Evolutionary conservation across 306 rosid genomes (phyloP).

Genomic region (Styphnolobium japonicum): DNA sequence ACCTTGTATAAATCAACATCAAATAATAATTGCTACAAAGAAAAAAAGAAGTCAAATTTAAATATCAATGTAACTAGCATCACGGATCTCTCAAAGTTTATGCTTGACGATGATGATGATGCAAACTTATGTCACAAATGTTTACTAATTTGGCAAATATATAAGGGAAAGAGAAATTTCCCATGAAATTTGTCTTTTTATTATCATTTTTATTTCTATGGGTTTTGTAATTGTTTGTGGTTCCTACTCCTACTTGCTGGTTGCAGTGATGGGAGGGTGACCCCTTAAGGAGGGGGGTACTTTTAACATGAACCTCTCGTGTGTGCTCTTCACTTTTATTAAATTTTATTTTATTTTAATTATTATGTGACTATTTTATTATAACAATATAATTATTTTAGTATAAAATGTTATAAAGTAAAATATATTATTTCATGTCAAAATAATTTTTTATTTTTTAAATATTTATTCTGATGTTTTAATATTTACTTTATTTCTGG

Average conservation of each 20-base stretch:
- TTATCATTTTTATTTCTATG: background rate
- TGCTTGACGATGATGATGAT: slow-evolving; percentile 23
- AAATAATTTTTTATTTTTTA: too few species aligned
- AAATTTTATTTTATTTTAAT: too few species aligned
- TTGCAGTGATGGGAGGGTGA: slow-evolving; percentile 15
- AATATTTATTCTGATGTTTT: too few species aligned
- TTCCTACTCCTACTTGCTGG: too few species aligned
- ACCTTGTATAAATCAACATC: too few species aligned
- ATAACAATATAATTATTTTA: too few species aligned
- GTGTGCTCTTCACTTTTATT: slow-evolving; percentile 28
- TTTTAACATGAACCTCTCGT: slow-evolving; percentile 39
- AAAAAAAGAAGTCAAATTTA: background rate
- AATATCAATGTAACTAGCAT: slow-evolving; percentile 18
- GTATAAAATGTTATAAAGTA: too few species aligned
- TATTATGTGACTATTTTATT: too few species aligned
- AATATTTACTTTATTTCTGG: background rate
- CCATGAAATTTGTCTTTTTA: background rate
- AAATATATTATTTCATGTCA: too few species aligned
- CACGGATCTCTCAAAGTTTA: slow-evolving; percentile 20
- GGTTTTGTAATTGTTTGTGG: background rate
- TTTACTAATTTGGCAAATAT: background rate
- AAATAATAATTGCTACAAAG: background rate
- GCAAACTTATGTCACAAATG: slow-evolving; percentile 25
- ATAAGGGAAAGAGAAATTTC: background rate
- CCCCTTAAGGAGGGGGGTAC: background rate